Evolutionary conservation across 2,329 filamentous ascomycete species (phyloP), one percentile per base, ranked within the genome.

Genomic region (Ceratocystis albifundus): DNA sequence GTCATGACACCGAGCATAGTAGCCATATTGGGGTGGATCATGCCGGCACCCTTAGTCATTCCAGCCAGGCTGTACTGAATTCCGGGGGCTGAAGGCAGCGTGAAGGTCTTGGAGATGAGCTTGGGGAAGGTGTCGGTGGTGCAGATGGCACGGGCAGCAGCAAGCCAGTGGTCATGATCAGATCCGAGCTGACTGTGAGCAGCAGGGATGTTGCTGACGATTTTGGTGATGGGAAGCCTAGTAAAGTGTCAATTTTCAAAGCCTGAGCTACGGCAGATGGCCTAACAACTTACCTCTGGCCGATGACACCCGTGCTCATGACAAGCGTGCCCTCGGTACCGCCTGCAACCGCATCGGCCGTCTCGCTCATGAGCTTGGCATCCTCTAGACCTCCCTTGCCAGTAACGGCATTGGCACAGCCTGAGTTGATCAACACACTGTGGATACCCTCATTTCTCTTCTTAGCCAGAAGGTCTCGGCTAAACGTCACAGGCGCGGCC

Each of bases 21-120:
- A 36, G 91, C 94, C 92, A 99, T 96, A 79, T 99, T 97, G 61
- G 94, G 94, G 74, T 96, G 92, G 75, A 99, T 96, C 94, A 99
- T 99, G 73, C 94, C 94, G 4, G 94, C 94, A 67, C 94, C 94
- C 79, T 99, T 99, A 72, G 93, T 96, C 85, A 96, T 95, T 71
- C 94, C 94, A 12, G 90, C 91, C 62, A 99, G 88, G 71, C 84
- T 82, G 78, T 96, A 99, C 74, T 88, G 86, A 62, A 84, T 80
- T 20, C 80, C 80, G 0, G 89, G 85, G 25, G 61, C 65, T 3
- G 89, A 88, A 3, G 94, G 92, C 41, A 99, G 84, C 32, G 80
- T 85, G 77, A 97, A 99, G 15, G 85, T 85, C 71, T 83, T 85
- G 22, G 92, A 96, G 71, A 93, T 81, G 70, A 99, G 86, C 78